Conservation (phyloP, 768 basidiomycete species). For the Fomitopsis serialis region DNA sequence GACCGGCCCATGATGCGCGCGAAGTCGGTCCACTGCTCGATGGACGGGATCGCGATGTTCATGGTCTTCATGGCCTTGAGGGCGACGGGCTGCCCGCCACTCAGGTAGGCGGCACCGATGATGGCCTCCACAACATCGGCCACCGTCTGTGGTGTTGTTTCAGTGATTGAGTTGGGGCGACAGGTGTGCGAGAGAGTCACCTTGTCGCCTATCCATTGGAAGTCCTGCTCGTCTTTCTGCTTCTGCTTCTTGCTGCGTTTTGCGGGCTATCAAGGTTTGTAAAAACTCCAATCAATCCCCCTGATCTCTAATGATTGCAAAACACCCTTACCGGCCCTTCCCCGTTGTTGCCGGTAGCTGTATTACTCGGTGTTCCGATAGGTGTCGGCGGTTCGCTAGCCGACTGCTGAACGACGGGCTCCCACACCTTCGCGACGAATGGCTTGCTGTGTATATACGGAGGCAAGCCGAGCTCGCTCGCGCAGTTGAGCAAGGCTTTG, state of each 20-base stretch:
- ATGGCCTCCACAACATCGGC: constrained; percentile 86
- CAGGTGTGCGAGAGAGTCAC: constrained; percentile 28
- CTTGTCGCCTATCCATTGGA: constrained; percentile 74
- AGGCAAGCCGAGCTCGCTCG: constrained; percentile 56
- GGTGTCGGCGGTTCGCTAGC: neutral
- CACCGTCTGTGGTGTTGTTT: constrained; percentile 43
- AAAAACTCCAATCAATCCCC: too few species aligned
- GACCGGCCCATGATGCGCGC: constrained; percentile 21
- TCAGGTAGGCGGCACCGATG: constrained; percentile 75
- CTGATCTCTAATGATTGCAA: neutral
- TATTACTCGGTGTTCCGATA: neutral
- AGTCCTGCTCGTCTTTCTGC: constrained; percentile 34
- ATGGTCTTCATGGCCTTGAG: constrained; percentile 60
- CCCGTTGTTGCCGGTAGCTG: neutral
- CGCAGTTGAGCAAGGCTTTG: constrained; percentile 50
- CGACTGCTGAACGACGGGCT: constrained; percentile 25
- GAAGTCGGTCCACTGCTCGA: constrained; percentile 74
- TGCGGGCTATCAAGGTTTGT: neutral
- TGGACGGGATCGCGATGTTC: constrained; percentile 54
- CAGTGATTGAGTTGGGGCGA: neutral
- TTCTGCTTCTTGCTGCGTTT: constrained; percentile 34
- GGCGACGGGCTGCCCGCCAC: constrained; percentile 64
- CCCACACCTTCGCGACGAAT: constrained; percentile 64
- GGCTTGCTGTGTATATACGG: constrained; percentile 69
- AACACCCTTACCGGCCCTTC: neutral